Evolutionary conservation across 257 asterid genomes (phyloP), one percentile per base, ranked within the genome.

Genomic region (Rehmannia glutinosa): DNA sequence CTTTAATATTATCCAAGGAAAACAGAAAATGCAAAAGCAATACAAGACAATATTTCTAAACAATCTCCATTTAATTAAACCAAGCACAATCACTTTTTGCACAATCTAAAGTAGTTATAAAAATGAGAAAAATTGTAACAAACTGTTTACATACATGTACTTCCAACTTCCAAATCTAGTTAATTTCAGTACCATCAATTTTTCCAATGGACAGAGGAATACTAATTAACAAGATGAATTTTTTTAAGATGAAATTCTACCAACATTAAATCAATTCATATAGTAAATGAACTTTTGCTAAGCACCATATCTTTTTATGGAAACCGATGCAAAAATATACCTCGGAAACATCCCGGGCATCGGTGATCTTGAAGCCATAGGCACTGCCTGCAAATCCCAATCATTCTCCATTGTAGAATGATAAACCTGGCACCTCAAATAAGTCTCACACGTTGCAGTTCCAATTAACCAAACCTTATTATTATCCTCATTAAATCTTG

Each of bases 391-490:
- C 52, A 91, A 84, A 82, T 88, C 96, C 97, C 92, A 91, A 55
- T 88, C 95, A 71, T 42, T 83, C 61, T 91, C 97, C 95, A 91
- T 86, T 4, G 88, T 68, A 4, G 95, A 85, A 80, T 88, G 89
- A 83, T 88, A 88, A 58, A 91, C 89, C 41, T 84, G 97, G 62
- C 97, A 88, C 77, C 96, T 86, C 91, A 88, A 80, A 76, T 88
- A 91, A 36, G 96, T 91, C 90, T 91, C 97, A 74, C 95, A 91
- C 8, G 89, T 86, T 11, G 97, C 97, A 55, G 90, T 84, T 38
- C 97, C 97, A 51, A 91, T 79, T 78, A 88, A 69, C 97, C 96
- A 91, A 51, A 84, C 42, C 73, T 73, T 86, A 45, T 75, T 45
- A n/a, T 17, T 64, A 36, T 54, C 52, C 15, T 24, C 75, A 17